Evolutionary conservation across 352 stramenopile species (phyloP).

Genomic region (Phytophthora chlamydospora): DNA sequence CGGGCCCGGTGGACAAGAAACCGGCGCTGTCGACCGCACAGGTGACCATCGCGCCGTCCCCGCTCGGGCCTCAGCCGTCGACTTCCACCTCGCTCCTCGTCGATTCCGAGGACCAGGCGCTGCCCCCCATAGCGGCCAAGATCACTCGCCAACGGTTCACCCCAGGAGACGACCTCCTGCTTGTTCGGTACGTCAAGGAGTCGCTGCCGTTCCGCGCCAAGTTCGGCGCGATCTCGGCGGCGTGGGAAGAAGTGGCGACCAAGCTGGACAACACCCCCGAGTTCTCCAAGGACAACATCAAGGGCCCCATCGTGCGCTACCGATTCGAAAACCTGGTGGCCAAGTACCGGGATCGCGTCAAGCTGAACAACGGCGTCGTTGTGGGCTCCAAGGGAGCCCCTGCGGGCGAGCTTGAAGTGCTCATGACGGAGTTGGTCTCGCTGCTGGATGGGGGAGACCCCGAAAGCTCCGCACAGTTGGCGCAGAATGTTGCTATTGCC

Average conservation of each 20-base stretch:
- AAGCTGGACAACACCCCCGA: slow-evolving; percentile 30
- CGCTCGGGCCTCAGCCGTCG: slow-evolving; percentile 23
- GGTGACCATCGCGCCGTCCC: slow-evolving; percentile 29
- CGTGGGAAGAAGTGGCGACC: slow-evolving; percentile 40
- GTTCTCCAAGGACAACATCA: slow-evolving; percentile 41
- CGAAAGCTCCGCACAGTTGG: slow-evolving; percentile 27
- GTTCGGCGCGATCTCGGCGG: slow-evolving; percentile 39
- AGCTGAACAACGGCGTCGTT: slow-evolving; percentile 37
- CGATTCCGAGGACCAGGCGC: slow-evolving; percentile 28
- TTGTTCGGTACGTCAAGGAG: slow-evolving; percentile 36
- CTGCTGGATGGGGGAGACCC: slow-evolving; percentile 37
- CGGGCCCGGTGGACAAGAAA: slow-evolving; percentile 17
- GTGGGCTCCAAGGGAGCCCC: slow-evolving; percentile 31
- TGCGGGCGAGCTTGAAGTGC: slow-evolving; percentile 40
- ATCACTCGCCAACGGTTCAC: slow-evolving; percentile 38
- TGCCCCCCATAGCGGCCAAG: slow-evolving; percentile 17
- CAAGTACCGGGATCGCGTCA: slow-evolving; percentile 43
- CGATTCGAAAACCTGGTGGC: slow-evolving; percentile 41
- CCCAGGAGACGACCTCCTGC: slow-evolving; percentile 35
- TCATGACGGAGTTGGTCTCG: slow-evolving; percentile 42
- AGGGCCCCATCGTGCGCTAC: slow-evolving; percentile 42
- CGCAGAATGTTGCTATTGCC: slow-evolving; percentile 32
- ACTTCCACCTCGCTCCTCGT: slow-evolving; percentile 29
- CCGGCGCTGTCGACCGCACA: neutral
- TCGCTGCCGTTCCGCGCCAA: slow-evolving; percentile 40